Conservation (phyloP, 352 stramenopile species). For the Pythium utonaiense region DNA sequence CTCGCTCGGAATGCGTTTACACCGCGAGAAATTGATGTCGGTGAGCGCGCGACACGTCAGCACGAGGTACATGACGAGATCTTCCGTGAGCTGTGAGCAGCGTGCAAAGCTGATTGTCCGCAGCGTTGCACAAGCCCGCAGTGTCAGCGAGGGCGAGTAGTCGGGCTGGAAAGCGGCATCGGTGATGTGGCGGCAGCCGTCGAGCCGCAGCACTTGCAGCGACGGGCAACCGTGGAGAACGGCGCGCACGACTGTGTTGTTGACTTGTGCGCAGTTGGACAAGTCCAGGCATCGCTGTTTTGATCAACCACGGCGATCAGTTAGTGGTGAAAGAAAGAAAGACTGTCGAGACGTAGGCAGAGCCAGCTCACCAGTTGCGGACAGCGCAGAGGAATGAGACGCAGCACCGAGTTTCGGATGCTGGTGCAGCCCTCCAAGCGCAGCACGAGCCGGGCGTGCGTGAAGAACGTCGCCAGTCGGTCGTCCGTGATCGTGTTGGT, state of each 20-base stretch:
- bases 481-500: slow-evolving; percentile 79
- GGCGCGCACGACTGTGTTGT: slow-evolving; percentile 77
- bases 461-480: slow-evolving; percentile 80
- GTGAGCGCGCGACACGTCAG: slow-evolving; percentile 73
- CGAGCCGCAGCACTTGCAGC: slow-evolving; percentile 76
- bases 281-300: slow-evolving; percentile 75
- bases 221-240: slow-evolving; percentile 74
- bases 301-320: background rate
- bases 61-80: slow-evolving; percentile 75
- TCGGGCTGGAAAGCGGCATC: slow-evolving; percentile 85
- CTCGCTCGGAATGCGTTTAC: slow-evolving; percentile 81
- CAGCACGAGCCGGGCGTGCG: slow-evolving; percentile 66
- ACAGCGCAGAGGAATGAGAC: slow-evolving; percentile 82
- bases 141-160: slow-evolving; percentile 61
- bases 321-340: slow-evolving; percentile 9
- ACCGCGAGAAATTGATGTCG: slow-evolving; percentile 78
- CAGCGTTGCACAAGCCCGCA: slow-evolving; percentile 72
- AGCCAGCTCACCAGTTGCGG: slow-evolving; percentile 58
- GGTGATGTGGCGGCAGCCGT: slow-evolving; percentile 84
- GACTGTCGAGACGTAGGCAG: background rate
- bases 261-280: slow-evolving; percentile 84
- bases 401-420: slow-evolving; percentile 85
- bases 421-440: slow-evolving; percentile 62
- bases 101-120: slow-evolving; percentile 75
- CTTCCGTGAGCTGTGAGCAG: slow-evolving; percentile 76